These are phyloP conservation scores for Oleoguttula mirabilis DNA, from an alignment of 495 filamentous ascomycete genomes.

Conservation along the genomic window DNA sequence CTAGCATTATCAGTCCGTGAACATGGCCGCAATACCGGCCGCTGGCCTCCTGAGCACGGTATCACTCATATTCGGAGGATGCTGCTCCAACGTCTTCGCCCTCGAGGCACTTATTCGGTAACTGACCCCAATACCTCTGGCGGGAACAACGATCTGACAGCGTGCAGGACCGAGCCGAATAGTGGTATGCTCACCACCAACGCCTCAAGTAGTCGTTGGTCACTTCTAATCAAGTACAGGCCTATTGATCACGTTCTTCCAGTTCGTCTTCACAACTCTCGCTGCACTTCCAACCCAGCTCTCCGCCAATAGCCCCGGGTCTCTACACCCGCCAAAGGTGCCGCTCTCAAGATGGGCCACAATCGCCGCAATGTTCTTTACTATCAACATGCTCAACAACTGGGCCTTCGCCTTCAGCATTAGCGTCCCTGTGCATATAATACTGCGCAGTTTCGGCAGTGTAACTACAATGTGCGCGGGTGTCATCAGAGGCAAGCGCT, in stretches of 20 bases:
- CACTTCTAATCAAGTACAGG: slow-evolving; percentile 35
- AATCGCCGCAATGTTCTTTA: slow-evolving; percentile 83
- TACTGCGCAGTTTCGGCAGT: slow-evolving; percentile 85
- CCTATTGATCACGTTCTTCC: slow-evolving; percentile 82
- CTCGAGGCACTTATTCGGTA: slow-evolving; percentile 94
- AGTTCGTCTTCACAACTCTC: slow-evolving; percentile 75
- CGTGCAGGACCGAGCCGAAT: slow-evolving; percentile 27
- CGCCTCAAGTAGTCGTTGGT: neutral
- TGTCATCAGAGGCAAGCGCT: slow-evolving; percentile 70
- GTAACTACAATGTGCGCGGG: slow-evolving; percentile 88
- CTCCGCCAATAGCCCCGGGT: slow-evolving; percentile 46
- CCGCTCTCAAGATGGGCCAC: slow-evolving; percentile 74
- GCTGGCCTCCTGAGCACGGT: slow-evolving; percentile 50
- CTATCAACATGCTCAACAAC: slow-evolving; percentile 90
- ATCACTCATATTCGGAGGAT: slow-evolving; percentile 89
- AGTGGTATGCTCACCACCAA: slow-evolving; percentile 27
- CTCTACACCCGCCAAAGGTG: slow-evolving; percentile 62
- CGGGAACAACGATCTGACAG: slow-evolving; percentile 15
- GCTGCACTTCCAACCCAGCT: slow-evolving; percentile 57
- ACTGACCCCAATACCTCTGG: slow-evolving; percentile 9
- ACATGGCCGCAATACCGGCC: slow-evolving; percentile 15
- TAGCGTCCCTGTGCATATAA: slow-evolving; percentile 93
- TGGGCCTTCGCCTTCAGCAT: slow-evolving; percentile 96
- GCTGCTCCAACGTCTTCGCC: slow-evolving; percentile 95
- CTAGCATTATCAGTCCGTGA: too few relatives aligned